Percentiles rank a stretch among this genome's conserved stretches.
These are phyloP conservation scores for Prinsepia uniflora DNA, from an alignment of 306 rosid species.

Conservation along the genomic window DNA sequence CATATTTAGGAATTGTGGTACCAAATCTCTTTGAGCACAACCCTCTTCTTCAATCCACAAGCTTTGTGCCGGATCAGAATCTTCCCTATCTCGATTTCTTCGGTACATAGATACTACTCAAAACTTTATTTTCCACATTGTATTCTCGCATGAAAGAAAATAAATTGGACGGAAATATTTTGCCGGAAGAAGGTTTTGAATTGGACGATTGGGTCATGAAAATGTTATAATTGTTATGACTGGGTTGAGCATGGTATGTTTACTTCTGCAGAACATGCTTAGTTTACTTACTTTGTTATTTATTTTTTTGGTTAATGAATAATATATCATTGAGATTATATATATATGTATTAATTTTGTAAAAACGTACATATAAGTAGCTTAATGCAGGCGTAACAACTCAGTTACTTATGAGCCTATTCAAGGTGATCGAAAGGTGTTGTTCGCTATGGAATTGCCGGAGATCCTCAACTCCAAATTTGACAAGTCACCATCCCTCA, in stretches of 20 bases:
- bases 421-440: constrained; percentile 57
- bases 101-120: constrained; percentile 26
- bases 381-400: constrained; percentile 69
- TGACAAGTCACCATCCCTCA: constrained; percentile 75
- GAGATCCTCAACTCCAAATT: constrained; percentile 64
- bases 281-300: no score
- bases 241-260: constrained; percentile 71
- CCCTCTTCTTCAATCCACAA: constrained; percentile 68
- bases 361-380: constrained; percentile 21
- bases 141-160: not conserved
- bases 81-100: constrained; percentile 53
- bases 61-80: constrained; percentile 34
- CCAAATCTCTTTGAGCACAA: constrained; percentile 66
- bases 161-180: not conserved
- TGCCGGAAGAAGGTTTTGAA: constrained; percentile 63
- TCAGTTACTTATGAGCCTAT: constrained; percentile 50
- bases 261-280: no score
- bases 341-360: not conserved
- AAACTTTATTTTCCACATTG: not conserved
- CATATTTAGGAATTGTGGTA: constrained; percentile 68
- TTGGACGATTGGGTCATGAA: constrained; percentile 48
- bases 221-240: constrained; percentile 58
- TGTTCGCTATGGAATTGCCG: constrained; percentile 72
- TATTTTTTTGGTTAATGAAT: not conserved
- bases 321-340: not conserved